Percentiles rank a stretch among this genome's conserved stretches.
Evolutionary conservation across 352 stramenopile genomes (phyloP).

Genomic region (Blastocystis sp.): DNA sequence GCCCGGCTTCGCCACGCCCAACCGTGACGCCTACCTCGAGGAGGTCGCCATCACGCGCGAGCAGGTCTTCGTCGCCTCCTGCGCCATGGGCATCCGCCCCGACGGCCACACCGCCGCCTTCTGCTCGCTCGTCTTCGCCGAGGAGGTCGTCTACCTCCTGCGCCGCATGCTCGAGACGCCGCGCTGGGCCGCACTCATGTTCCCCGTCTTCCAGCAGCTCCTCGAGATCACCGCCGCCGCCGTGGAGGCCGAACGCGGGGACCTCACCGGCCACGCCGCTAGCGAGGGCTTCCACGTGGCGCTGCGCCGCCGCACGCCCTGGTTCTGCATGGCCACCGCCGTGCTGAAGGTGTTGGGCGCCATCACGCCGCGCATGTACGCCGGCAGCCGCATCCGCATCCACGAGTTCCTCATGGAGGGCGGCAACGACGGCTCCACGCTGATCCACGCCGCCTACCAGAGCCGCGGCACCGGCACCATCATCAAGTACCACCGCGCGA

Average conservation of each 20-base stretch:
- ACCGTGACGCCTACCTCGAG: conserved; percentile 9
- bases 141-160: conserved; percentile 49
- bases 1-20: not conserved
- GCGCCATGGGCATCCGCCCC: conserved; percentile 25
- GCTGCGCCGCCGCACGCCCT: not conserved
- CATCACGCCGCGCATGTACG: conserved; percentile 44
- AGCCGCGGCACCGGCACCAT: conserved; percentile 43
- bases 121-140: conserved; percentile 27
- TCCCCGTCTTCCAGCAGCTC: conserved; percentile 2
- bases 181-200: not conserved
- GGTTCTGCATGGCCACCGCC: conserved; percentile 30
- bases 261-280: not conserved
- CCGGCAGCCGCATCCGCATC: conserved; percentile 43
- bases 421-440: conserved; percentile 34
- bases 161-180: not conserved
- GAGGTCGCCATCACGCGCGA: conserved; percentile 1
- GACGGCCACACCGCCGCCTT: conserved; percentile 39
- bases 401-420: conserved; percentile 54
- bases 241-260: not conserved
- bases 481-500: conserved; percentile 48
- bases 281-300: conserved; percentile 8
- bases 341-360: conserved; percentile 45
- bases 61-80: conserved; percentile 2
- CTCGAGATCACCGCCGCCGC: not conserved
- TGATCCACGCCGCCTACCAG: conserved; percentile 40